A percentile compares a stretch with the other conserved stretches of the same genome.
phyloP scores from a whole-genome alignment of 2,329 filamentous ascomycete species.

The Alternaria brassicae region DNA sequence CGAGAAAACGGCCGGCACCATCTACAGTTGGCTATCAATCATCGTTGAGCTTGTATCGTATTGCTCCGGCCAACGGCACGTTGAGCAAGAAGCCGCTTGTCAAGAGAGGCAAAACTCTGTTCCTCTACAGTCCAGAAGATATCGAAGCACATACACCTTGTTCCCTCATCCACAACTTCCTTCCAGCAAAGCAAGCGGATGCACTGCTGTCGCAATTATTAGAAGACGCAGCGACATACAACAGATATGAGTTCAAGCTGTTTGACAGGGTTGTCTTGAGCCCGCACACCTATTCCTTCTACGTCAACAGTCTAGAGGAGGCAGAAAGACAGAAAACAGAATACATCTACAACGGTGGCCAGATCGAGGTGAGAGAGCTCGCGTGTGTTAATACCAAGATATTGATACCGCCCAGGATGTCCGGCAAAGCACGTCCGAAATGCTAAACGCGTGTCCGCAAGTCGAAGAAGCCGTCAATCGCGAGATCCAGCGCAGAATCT shows the following conservation, averaged over 20 bases:
- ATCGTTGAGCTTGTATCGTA: slow-evolving; percentile 45
- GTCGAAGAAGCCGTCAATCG: slow-evolving; percentile 79
- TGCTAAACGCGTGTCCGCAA: slow-evolving; percentile 70
- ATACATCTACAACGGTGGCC: slow-evolving; percentile 84
- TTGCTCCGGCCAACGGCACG: slow-evolving; percentile 13
- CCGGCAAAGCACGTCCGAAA: slow-evolving; percentile 75
- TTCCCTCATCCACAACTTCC: slow-evolving; percentile 90
- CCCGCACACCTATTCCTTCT: slow-evolving; percentile 84
- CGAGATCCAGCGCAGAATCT: slow-evolving; percentile 76
- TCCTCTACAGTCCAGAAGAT: slow-evolving; percentile 82
- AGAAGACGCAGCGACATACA: slow-evolving; percentile 73
- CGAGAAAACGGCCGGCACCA: slow-evolving; percentile 40
- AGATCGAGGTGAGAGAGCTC: slow-evolving; percentile 62
- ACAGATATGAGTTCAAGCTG: slow-evolving; percentile 77
- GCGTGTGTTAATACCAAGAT: background rate
- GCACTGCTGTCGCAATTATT: slow-evolving; percentile 77
- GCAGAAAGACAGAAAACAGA: slow-evolving; percentile 73
- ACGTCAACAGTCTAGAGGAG: slow-evolving; percentile 77
- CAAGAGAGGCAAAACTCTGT: slow-evolving; percentile 81
- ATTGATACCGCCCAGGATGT: slow-evolving; percentile 62
- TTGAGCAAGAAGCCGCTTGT: slow-evolving; percentile 59
- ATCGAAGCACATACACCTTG: slow-evolving; percentile 86
- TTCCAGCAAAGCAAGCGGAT: slow-evolving; percentile 75
- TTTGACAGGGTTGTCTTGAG: slow-evolving; percentile 88
- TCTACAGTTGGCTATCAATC: slow-evolving; percentile 54